Base-by-base conservation (phyloP, 768 basidiomycete genomes). In the Kockovaella imperatae region DNA sequence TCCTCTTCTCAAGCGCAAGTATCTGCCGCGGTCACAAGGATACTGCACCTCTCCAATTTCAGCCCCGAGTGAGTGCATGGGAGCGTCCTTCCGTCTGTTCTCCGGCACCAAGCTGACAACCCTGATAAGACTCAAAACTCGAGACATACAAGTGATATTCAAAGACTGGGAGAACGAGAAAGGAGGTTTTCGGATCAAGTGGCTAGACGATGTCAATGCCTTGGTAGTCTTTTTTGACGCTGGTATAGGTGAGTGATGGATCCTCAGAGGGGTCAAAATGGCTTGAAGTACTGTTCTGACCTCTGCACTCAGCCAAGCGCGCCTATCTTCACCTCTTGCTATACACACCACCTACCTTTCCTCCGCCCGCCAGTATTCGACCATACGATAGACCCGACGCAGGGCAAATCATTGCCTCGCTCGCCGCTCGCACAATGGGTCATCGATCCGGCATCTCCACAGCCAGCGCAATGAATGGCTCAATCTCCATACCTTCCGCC, bases 151-250 rank as follows among this genome's bases (percentile, higher is more conserved):
- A 68, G 68, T 77, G 35, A 85, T 88, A 36, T 95, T 97, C 71
- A 76, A 82, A 42, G 88, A 90, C 36, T 97, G 84, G 79, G 89
- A 95, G 62, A 77, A 74, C 51, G 75, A 82, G 44, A 80, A 77
- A 48, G 95, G 93, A 24, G 95, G 95, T 20, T 95, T 93, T 77
- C 89, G 91, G 78, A 91, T 99, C 70, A 99, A 99, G 71, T 99
- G 95, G 95, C 79, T 81, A 61, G 91, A 99, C 72, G 95, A 99
- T 73, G 89, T 87, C 30, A 91, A 86, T 67, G 84, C 93, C 32
- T 75, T 91, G 60, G 84, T 95, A 59, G 95, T 99, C 47, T 99
- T 99, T 69, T 79, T 80, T 55, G 95, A 97, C 73, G 81, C 95
- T 47, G 76, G 78, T 40, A 77, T 84, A 35, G 93, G 95, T 96